Conservation (phyloP, 163 green algal genomes). For the Prototheca stagnorum region DNA sequence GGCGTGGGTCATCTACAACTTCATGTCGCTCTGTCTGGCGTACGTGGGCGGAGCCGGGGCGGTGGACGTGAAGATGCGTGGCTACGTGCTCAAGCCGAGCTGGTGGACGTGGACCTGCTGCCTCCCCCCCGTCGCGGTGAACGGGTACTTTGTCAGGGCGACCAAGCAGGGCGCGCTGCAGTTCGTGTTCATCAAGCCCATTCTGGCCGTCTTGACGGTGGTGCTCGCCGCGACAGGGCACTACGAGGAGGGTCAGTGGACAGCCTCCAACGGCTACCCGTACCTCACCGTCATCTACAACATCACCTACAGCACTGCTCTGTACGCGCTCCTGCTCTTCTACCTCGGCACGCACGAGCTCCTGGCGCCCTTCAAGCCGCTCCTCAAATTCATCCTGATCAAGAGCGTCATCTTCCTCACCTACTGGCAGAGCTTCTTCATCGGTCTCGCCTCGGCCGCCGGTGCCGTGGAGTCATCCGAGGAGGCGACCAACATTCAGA, state of each 20-base stretch:
- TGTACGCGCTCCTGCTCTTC: slow-evolving; percentile 89
- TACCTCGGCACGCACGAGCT: slow-evolving; percentile 86
- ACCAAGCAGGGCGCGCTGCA: slow-evolving; percentile 90
- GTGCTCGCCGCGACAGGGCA: slow-evolving; percentile 56
- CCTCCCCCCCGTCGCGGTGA: slow-evolving; percentile 61
- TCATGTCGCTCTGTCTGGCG: slow-evolving; percentile 78
- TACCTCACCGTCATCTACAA: slow-evolving; percentile 94
- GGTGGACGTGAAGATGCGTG: slow-evolving; percentile 28
- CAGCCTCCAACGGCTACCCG: slow-evolving; percentile 44
- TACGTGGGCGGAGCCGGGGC: slow-evolving; percentile 74
- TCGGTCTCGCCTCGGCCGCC: slow-evolving; percentile 32
- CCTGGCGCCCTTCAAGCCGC: slow-evolving; percentile 70
- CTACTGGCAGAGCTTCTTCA: slow-evolving; percentile 81
- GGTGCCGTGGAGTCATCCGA: slow-evolving; percentile 34
- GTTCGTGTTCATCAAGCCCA: slow-evolving; percentile 91
- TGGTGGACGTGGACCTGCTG: slow-evolving; percentile 78
- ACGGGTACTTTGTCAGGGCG: slow-evolving; percentile 68
- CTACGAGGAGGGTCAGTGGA: slow-evolving; percentile 65
- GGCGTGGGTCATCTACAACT: slow-evolving; percentile 98
- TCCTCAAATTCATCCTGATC: slow-evolving; percentile 91
- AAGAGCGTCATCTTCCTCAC: slow-evolving; percentile 95
- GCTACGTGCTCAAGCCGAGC: slow-evolving; percentile 60
- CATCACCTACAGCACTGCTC: slow-evolving; percentile 70
- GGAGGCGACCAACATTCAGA: slow-evolving; percentile 69
- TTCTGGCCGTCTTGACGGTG: slow-evolving; percentile 65